These are phyloP conservation scores for Panus rudis DNA, from an alignment of 768 basidiomycete species.

Conservation along the genomic window DNA sequence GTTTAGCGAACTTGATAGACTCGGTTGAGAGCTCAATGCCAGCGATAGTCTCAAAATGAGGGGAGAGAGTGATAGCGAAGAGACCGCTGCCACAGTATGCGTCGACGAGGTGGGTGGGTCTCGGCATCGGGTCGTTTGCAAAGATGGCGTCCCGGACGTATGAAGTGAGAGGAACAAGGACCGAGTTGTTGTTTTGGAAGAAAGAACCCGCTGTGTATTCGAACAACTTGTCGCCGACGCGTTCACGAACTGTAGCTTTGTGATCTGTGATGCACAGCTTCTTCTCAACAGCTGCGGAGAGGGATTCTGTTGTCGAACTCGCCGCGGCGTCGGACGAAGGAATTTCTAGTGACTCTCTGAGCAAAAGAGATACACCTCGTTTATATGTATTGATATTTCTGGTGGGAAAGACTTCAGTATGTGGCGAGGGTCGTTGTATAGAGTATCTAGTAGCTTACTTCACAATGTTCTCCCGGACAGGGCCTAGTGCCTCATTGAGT, in stretches of 20 bases:
- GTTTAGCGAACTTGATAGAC: constrained; percentile 61
- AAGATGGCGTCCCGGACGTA: constrained; percentile 78
- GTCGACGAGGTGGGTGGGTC: constrained; percentile 85
- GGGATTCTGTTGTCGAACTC: constrained; percentile 12
- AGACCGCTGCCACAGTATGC: constrained; percentile 90
- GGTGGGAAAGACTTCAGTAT: constrained; percentile 4
- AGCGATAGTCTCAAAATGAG: constrained; percentile 64
- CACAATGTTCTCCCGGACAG: constrained; percentile 59
- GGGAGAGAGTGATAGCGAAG: constrained; percentile 79
- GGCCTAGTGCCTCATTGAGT: constrained; percentile 59
- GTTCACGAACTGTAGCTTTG: constrained; percentile 73
- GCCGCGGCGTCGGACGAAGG: constrained; percentile 18
- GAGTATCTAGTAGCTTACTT: constrained; percentile 37
- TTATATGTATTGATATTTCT: constrained; percentile 80
- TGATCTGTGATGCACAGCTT: constrained; percentile 84
- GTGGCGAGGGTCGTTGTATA: not conserved
- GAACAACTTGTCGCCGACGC: constrained; percentile 74
- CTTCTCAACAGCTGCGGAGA: constrained; percentile 30
- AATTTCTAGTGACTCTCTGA: constrained; percentile 72
- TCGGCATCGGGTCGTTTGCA: constrained; percentile 16
- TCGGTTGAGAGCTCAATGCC: constrained; percentile 83
- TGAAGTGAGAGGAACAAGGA: constrained; percentile 74
- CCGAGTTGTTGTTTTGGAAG: constrained; percentile 98
- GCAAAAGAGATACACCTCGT: constrained; percentile 81
- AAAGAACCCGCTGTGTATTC: constrained; percentile 85